phyloP scores from a whole-genome alignment of 441 rosid genomes.

The Syzygium syzygioides region DNA sequence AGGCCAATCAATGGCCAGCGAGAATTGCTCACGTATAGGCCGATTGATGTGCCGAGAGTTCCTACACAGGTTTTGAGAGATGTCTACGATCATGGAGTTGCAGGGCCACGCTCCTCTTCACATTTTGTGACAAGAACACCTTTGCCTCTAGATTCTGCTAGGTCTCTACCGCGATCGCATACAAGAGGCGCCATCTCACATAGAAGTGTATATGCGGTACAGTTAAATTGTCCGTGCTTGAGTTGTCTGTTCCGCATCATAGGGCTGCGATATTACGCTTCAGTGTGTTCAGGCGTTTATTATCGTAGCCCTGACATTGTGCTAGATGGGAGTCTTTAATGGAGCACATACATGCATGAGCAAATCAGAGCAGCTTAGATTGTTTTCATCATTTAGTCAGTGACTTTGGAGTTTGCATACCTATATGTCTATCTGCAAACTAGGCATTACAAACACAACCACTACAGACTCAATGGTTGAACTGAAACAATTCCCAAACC shows the following conservation, averaged over 20 bases:
- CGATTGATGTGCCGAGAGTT: conserved; percentile 13
- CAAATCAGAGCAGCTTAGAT: not conserved
- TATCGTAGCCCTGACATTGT: not conserved
- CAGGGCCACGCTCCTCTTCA: conserved; percentile 9
- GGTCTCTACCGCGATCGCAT: conserved; percentile 10
- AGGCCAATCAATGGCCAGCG: conserved; percentile 13
- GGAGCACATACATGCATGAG: not conserved
- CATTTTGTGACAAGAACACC: conserved; percentile 11
- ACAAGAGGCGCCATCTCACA: conserved; percentile 18
- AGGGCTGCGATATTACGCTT: not conserved
- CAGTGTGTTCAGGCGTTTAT: not conserved
- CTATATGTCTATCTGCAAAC: not conserved
- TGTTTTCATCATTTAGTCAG: not conserved
- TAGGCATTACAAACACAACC: not conserved
- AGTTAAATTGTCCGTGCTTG: not conserved
- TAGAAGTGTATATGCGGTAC: conserved; percentile 25
- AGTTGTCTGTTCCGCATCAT: not conserved
- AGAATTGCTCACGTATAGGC: conserved; percentile 10
- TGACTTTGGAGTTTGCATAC: not conserved
- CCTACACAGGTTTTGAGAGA: conserved; percentile 11
- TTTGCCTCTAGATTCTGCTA: conserved; percentile 12
- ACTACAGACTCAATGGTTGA: not conserved
- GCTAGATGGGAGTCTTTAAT: not conserved
- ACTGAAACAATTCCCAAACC: not conserved
- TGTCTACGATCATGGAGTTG: conserved; percentile 14